phyloP scores from a whole-genome alignment of 2,329 filamentous ascomycete genomes.

The Aspergillus alliaceus region DNA sequence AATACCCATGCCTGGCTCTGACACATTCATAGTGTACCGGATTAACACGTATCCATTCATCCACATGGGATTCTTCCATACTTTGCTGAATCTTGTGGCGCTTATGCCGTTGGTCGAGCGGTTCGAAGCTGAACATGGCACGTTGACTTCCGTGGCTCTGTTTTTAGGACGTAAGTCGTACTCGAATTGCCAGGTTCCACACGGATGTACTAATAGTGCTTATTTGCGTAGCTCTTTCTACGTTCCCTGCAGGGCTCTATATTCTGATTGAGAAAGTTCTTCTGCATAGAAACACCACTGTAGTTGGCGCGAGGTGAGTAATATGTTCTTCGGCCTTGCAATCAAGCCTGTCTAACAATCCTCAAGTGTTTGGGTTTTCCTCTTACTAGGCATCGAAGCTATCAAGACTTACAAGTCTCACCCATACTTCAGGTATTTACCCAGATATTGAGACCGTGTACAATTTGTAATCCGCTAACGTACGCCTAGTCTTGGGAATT shows the following conservation, averaged over 20 bases:
- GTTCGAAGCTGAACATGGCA: slow-evolving; percentile 91
- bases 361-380: slow-evolving; percentile 83
- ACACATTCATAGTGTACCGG: slow-evolving; percentile 70
- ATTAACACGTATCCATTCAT: slow-evolving; percentile 90
- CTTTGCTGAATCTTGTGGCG: slow-evolving; percentile 74
- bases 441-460: neutral
- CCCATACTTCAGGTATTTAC: slow-evolving; percentile 66
- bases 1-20: neutral
- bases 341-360: slow-evolving; percentile 11
- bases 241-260: slow-evolving; percentile 80
- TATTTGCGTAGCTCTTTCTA: slow-evolving; percentile 64
- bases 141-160: slow-evolving; percentile 78
- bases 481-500: slow-evolving; percentile 52
- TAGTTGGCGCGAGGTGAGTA: slow-evolving; percentile 78
- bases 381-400: slow-evolving; percentile 79
- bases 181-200: neutral
- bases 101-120: slow-evolving; percentile 86
- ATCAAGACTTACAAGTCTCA: slow-evolving; percentile 82
- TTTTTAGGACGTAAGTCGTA: slow-evolving; percentile 81
- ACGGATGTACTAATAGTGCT: slow-evolving; percentile 18
- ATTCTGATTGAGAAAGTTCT: slow-evolving; percentile 74
- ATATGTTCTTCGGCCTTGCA: neutral
- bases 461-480: slow-evolving; percentile 13
- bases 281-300: slow-evolving; percentile 67
- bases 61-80: slow-evolving; percentile 78